Base-by-base conservation (phyloP, 2,329 filamentous ascomycete species). In the Emergomyces pasteurianus region DNA sequence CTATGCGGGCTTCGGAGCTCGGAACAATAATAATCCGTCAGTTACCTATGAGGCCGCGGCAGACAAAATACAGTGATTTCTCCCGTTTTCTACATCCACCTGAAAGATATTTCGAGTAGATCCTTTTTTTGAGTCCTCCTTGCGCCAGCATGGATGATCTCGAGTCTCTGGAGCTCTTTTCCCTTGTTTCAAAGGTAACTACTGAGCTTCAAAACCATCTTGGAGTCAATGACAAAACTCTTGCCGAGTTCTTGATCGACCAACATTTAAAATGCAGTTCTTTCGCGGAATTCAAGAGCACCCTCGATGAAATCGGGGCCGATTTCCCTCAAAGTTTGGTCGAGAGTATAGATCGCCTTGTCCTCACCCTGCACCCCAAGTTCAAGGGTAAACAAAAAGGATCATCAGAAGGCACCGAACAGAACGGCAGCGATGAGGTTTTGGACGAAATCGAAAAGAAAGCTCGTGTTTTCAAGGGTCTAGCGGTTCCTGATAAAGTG, bases 231-330 rank as follows among this genome's bases (percentile, higher is more conserved):
- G 92, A 99, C 77, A 96, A 95, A 76, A 96, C 90, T 5, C 85
- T 99, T 31, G 92, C 94, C 67, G 94, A 99, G 75, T 99, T 96
- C 72, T 85, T 99, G 69, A 96, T 99, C 71, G 89, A 89, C 63
- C 88, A 96, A 72, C 90, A 95, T 68, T 76, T 87, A 72, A 84
- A 92, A 81, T 88, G 86, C 77, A 81, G 80, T 58, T 82, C 82
- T 34, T 79, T 89, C 61, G 75, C 81, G 58, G 86, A 88, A 34
- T 99, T 97, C 78, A 88, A 88, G 77, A 78, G 80, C 66, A 85
- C 85, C 70, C 81, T 97, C 66, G 83, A 86, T 66, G 83, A 81
- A 36, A 86, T 95, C 75, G 89, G 88, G 60, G 89, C 87, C 64
- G 91, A 87, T 50, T 95, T 96, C 65, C 90, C 92, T 0, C 82